Conservation (phyloP, 2,329 filamentous ascomycete genomes). For the Fusarium pilosicola region DNA sequence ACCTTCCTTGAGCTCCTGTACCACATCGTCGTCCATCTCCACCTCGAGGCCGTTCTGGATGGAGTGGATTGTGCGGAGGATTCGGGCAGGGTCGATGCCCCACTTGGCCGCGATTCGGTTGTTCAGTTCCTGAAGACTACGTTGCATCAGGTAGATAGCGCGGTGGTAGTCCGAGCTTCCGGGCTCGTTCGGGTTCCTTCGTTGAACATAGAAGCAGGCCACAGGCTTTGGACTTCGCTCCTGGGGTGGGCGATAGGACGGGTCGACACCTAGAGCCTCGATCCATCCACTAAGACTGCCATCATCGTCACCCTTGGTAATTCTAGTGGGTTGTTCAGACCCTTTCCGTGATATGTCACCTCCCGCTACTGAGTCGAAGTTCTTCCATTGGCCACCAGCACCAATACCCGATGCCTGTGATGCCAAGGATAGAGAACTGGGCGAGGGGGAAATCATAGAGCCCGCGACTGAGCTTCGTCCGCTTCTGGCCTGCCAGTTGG, state of each 20-base stretch:
- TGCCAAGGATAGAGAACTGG: slow-evolving; percentile 71
- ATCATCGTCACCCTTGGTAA: slow-evolving; percentile 66
- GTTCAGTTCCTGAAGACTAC: slow-evolving; percentile 79
- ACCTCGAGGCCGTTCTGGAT: slow-evolving; percentile 81
- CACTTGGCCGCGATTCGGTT: slow-evolving; percentile 80
- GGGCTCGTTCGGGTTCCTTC: slow-evolving; percentile 59
- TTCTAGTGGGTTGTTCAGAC: slow-evolving; percentile 63
- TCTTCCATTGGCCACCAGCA: slow-evolving; percentile 64
- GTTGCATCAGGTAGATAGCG: slow-evolving; percentile 84
- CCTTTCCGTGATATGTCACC: slow-evolving; percentile 59
- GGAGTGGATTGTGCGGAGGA: slow-evolving; percentile 77
- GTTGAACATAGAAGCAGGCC: slow-evolving; percentile 87
- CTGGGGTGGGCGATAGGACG: slow-evolving; percentile 80
- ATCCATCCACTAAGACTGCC: slow-evolving; percentile 84
- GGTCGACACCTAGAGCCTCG: slow-evolving; percentile 90
- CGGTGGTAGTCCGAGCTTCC: slow-evolving; percentile 75
- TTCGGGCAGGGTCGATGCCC: slow-evolving; percentile 76
- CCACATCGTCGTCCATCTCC: slow-evolving; percentile 89
- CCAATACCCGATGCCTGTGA: slow-evolving; percentile 62
- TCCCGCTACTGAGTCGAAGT: slow-evolving; percentile 63
- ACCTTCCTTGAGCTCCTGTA: slow-evolving; percentile 84
- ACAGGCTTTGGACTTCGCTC: slow-evolving; percentile 77
- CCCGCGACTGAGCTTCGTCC: slow-evolving; percentile 66
- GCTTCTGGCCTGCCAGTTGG: slow-evolving; percentile 63
- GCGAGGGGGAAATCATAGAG: slow-evolving; percentile 73